phyloP scores from a whole-genome alignment of 2,329 filamentous ascomycete species.

The Pseudofabraea citricarpa region DNA sequence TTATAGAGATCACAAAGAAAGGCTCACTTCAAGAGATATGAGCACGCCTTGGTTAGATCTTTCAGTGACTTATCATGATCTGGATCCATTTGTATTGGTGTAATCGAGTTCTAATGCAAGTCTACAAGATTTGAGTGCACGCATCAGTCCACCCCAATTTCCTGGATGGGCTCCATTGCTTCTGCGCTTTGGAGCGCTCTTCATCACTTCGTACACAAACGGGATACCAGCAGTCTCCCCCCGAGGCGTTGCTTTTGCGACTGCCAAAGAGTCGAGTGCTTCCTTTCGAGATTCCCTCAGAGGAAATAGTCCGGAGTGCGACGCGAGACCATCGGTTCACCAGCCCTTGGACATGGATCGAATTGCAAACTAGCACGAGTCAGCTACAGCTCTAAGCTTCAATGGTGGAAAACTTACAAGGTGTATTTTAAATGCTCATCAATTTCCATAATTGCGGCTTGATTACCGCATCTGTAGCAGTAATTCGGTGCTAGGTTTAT shows the following conservation, averaged over 20 bases:
- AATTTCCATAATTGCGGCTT: conserved; percentile 99
- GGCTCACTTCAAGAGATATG: too few relatives aligned
- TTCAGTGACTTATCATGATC: too few relatives aligned
- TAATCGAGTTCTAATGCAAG: conserved; percentile 25
- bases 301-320: conserved; percentile 98
- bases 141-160: conserved; percentile 7
- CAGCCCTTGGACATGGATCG: conserved; percentile 93
- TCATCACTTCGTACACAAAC: conserved; percentile 17
- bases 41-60: too few relatives aligned
- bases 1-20: too few relatives aligned
- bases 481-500: conserved; percentile 70
- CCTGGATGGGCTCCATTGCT: conserved; percentile 8
- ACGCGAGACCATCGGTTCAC: conserved; percentile 98
- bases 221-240: too few relatives aligned
- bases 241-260: too few relatives aligned
- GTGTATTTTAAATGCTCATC: conserved; percentile 99
- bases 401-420: conserved; percentile 68
- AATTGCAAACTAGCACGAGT: conserved; percentile 80
- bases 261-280: background rate
- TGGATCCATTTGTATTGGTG: conserved; percentile 25
- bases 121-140: conserved; percentile 20
- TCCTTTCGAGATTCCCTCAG: conserved; percentile 41
- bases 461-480: conserved; percentile 98
- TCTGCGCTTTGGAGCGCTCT: conserved; percentile 8
- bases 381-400: too few relatives aligned